phyloP scores from a whole-genome alignment of 768 basidiomycete genomes.

The Galerina sulciceps region DNA sequence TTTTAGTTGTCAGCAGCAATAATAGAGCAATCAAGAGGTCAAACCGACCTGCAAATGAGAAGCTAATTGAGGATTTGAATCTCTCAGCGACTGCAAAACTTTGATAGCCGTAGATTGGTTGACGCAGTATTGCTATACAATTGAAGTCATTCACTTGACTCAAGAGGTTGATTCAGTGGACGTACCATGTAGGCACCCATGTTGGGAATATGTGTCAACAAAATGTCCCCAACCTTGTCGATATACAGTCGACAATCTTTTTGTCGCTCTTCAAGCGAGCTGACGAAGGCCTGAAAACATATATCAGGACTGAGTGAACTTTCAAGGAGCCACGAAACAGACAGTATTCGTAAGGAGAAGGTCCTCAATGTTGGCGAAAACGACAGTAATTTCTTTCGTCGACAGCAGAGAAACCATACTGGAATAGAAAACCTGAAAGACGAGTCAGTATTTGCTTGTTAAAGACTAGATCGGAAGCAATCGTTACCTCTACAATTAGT shows the following conservation, averaged over 20 bases:
- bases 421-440: slow-evolving; percentile 79
- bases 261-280: slow-evolving; percentile 89
- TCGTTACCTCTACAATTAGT: slow-evolving; percentile 81
- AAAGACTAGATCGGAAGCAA: background rate
- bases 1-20: background rate
- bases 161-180: background rate
- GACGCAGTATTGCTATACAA: slow-evolving; percentile 79
- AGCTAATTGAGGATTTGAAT: slow-evolving; percentile 67
- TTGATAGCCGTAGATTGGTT: slow-evolving; percentile 84
- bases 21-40: background rate
- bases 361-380: slow-evolving; percentile 95
- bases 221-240: slow-evolving; percentile 85
- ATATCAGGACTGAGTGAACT: background rate
- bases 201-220: slow-evolving; percentile 73
- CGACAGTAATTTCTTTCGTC: slow-evolving; percentile 73
- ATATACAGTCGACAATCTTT: slow-evolving; percentile 91
- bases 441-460: background rate
- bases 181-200: slow-evolving; percentile 83
- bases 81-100: slow-evolving; percentile 73
- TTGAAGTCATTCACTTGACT: background rate
- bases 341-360: slow-evolving; percentile 85
- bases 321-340: background rate
- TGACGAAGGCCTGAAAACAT: slow-evolving; percentile 71
- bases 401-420: slow-evolving; percentile 75
- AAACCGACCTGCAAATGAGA: slow-evolving; percentile 65